Conservation (phyloP, 345 rosid species). For the Abelmoschus esculentus region DNA sequence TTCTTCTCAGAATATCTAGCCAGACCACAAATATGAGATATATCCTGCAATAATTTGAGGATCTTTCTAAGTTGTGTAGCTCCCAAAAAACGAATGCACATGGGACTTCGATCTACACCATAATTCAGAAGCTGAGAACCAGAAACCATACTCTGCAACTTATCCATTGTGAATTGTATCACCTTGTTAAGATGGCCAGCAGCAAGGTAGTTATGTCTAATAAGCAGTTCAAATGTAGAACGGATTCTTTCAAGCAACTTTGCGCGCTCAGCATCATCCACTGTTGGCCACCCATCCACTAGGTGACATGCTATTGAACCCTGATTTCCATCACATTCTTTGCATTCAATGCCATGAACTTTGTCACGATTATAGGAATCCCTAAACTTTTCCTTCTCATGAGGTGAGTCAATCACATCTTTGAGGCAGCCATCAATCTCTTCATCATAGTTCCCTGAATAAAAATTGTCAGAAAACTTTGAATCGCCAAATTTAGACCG, state of each 20-base stretch:
- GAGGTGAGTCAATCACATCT: too few relatives aligned
- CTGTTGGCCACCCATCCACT: slow-evolving; percentile 58
- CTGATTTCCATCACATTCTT: slow-evolving; percentile 12
- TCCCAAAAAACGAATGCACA: slow-evolving; percentile 80
- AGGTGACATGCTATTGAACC: slow-evolving; percentile 19
- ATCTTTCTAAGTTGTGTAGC: slow-evolving; percentile 69
- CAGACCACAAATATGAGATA: slow-evolving; percentile 67
- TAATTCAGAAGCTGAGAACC: slow-evolving; percentile 52
- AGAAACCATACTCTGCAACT: slow-evolving; percentile 57
- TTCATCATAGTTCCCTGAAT: too few relatives aligned
- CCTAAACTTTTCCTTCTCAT: too few relatives aligned
- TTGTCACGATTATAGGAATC: slow-evolving; percentile 24
- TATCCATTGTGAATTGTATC: slow-evolving; percentile 59
- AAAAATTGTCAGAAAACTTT: too few relatives aligned
- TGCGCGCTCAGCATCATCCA: slow-evolving; percentile 63
- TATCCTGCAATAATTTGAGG: slow-evolving; percentile 79
- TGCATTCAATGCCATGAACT: slow-evolving; percentile 21
- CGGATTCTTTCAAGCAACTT: slow-evolving; percentile 74
- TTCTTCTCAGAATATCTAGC: slow-evolving; percentile 59
- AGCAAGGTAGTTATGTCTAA: slow-evolving; percentile 69
- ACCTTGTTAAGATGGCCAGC: slow-evolving; percentile 71
- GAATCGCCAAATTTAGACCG: slow-evolving; percentile 35
- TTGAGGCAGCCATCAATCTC: too few relatives aligned
- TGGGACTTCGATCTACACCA: slow-evolving; percentile 57
- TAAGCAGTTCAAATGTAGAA: slow-evolving; percentile 59